phyloP scores from a whole-genome alignment of 306 rosid species.

The Medicago lupulina region DNA sequence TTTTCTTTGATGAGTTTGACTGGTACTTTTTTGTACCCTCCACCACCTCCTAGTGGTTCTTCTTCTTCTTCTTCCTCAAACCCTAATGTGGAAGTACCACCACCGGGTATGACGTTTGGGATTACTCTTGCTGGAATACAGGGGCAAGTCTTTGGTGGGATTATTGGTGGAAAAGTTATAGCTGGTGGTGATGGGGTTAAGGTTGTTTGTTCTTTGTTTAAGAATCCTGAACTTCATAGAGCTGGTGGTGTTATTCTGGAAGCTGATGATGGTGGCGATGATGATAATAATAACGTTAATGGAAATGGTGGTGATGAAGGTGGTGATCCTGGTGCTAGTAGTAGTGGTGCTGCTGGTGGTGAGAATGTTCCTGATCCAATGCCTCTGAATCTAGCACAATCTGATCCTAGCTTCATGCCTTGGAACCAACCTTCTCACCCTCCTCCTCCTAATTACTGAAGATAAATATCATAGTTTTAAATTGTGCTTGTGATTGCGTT shows the following conservation, averaged over 20 bases:
- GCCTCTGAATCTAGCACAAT: constrained; percentile 13
- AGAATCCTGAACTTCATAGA: constrained; percentile 50
- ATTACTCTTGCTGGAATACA: constrained; percentile 57
- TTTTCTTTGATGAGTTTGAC: constrained; percentile 47
- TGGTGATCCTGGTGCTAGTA: neutral
- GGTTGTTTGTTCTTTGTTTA: constrained; percentile 46
- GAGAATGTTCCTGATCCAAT: constrained; percentile 16
- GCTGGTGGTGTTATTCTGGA: constrained; percentile 34
- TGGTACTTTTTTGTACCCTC: constrained; percentile 18
- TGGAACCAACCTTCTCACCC: constrained; percentile 43
- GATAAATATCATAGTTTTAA: neutral
- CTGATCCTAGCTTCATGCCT: constrained; percentile 42
- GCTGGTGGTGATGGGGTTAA: constrained; percentile 52
- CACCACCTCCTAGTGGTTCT: neutral
- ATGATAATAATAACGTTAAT: neutral
- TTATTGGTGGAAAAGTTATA: constrained; percentile 56
- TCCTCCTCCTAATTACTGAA: constrained; percentile 43
- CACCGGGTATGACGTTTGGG: constrained; percentile 36
- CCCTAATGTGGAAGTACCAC: neutral
- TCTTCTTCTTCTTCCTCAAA: neutral
- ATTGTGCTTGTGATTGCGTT: neutral
- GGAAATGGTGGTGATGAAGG: neutral
- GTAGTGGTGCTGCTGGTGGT: no score
- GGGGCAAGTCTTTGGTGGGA: constrained; percentile 79
- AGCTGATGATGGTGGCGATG: constrained; percentile 1